These are phyloP conservation scores for Termitomyces sp. DNA, from an alignment of 768 basidiomycete species.

Conservation along the genomic window DNA sequence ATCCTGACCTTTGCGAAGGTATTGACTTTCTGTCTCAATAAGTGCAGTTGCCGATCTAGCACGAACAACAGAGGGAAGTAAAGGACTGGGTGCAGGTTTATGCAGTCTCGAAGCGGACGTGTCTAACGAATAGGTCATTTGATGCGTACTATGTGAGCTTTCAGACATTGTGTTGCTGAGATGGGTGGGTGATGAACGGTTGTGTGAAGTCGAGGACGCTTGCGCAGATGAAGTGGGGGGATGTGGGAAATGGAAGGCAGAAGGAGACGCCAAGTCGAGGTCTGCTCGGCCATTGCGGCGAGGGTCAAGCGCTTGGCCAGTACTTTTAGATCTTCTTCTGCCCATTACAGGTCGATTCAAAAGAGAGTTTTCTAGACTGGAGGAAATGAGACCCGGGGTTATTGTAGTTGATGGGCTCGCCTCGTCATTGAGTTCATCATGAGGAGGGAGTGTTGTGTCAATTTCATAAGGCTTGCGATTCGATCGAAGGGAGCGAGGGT, in stretches of 20 bases:
- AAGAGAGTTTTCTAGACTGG: constrained; percentile 1
- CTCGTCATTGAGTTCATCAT: constrained; percentile 1
- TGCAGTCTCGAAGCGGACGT: constrained; percentile 26
- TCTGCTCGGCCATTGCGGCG: constrained; percentile 13
- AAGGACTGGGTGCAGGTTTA: constrained; percentile 14
- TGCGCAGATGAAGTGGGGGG: constrained; percentile 15
- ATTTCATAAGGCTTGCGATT: constrained; percentile 2
- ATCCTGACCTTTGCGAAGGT: constrained; percentile 6
- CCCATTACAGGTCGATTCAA: constrained; percentile 15
- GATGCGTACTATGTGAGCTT: constrained; percentile 35
- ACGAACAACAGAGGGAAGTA: constrained; percentile 29
- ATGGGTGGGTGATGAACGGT: constrained; percentile 25
- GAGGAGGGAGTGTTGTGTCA: not conserved
- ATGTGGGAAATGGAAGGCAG: constrained; percentile 39
- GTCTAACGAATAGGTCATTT: constrained; percentile 54
- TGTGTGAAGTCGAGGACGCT: constrained; percentile 14
- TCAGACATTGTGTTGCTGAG: constrained; percentile 20
- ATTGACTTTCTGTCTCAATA: constrained; percentile 18
- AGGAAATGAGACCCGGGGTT: constrained; percentile 15
- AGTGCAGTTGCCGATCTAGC: constrained; percentile 39
- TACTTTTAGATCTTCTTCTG: constrained; percentile 40
- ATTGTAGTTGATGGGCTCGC: constrained; percentile 10
- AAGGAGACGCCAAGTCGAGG: constrained; percentile 27
- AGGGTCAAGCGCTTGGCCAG: constrained; percentile 20
- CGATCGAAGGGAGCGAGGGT: constrained; percentile 1